phyloP scores from a whole-genome alignment of 2,329 filamentous ascomycete genomes.

The Colletotrichum cordylinicola region DNA sequence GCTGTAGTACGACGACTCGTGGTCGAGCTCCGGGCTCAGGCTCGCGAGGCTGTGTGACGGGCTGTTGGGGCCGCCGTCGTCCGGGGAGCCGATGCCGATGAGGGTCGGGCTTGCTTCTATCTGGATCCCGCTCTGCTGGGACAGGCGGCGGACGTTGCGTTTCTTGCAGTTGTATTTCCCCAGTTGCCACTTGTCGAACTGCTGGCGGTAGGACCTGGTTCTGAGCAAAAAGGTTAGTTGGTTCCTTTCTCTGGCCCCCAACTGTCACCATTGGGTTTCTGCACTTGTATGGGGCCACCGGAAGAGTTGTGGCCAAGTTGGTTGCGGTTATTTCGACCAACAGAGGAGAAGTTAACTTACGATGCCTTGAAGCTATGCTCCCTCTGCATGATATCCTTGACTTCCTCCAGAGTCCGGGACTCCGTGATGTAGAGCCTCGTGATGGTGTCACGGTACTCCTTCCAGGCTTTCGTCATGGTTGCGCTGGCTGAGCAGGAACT shows the following conservation, averaged over 20 bases:
- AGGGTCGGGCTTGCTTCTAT: background rate
- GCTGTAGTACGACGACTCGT: background rate
- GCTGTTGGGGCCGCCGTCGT: background rate
- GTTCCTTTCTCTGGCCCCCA: background rate
- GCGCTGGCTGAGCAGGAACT: background rate
- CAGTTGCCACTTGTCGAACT: slow-evolving; percentile 50
- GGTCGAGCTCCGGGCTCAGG: background rate
- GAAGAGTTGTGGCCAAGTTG: background rate
- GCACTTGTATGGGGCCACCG: background rate
- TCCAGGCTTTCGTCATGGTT: slow-evolving; percentile 53
- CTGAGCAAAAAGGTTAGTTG: slow-evolving; percentile 16
- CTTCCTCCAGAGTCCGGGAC: slow-evolving; percentile 44
- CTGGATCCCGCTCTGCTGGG: background rate
- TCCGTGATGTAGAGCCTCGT: slow-evolving; percentile 45
- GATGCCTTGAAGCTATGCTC: slow-evolving; percentile 47
- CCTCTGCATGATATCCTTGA: slow-evolving; percentile 43
- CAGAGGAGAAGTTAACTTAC: slow-evolving; percentile 31
- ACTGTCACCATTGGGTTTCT: background rate
- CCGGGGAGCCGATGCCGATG: background rate
- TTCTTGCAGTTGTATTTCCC: slow-evolving; percentile 53
- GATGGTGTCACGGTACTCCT: slow-evolving; percentile 39
- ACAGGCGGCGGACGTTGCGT: slow-evolving; percentile 32
- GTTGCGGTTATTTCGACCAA: background rate
- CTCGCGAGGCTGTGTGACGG: background rate
- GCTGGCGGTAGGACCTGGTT: slow-evolving; percentile 54